phyloP scores from a whole-genome alignment of 1,284 basidiomycete genomes.

The Inonotus obliquus region DNA sequence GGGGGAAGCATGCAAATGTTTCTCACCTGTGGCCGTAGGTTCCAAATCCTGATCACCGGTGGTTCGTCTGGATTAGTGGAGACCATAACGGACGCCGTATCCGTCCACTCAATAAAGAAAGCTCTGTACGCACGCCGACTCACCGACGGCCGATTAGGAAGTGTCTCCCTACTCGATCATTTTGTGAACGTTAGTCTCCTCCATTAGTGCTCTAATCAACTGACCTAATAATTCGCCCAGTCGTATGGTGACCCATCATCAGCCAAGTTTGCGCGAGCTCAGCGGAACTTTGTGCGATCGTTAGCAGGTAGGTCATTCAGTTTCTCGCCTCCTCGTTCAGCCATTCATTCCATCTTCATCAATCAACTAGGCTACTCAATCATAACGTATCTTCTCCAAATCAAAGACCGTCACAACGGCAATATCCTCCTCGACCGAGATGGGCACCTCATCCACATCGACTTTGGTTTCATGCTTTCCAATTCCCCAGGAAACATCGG shows the following conservation, averaged over 20 bases:
- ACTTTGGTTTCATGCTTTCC: slow-evolving; percentile 98
- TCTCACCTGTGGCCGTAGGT: slow-evolving; percentile 25
- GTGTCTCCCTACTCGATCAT: slow-evolving; percentile 87
- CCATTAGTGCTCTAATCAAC: neutral
- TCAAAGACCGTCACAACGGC: slow-evolving; percentile 99
- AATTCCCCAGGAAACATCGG: slow-evolving; percentile 97
- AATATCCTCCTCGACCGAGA: slow-evolving; percentile 96
- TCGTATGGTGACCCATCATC: slow-evolving; percentile 89
- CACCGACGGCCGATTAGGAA: slow-evolving; percentile 73
- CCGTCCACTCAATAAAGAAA: slow-evolving; percentile 99
- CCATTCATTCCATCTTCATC: neutral
- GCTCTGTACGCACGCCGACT: slow-evolving; percentile 90
- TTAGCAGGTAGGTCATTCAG: slow-evolving; percentile 61
- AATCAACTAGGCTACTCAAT: slow-evolving; percentile 76
- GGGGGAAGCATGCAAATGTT: neutral
- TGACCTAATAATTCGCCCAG: slow-evolving; percentile 34
- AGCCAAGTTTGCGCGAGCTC: slow-evolving; percentile 80
- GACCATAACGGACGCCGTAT: slow-evolving; percentile 95
- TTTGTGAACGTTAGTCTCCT: slow-evolving; percentile 67
- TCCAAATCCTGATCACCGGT: slow-evolving; percentile 90
- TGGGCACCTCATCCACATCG: slow-evolving; percentile 93
- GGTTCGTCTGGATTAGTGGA: slow-evolving; percentile 91
- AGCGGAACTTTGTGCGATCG: slow-evolving; percentile 91
- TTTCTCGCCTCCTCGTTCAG: neutral
- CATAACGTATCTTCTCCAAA: slow-evolving; percentile 92